Base-by-base conservation (phyloP, 192 early-diverging fungal genomes). In the Chytriomyces sp. region DNA sequence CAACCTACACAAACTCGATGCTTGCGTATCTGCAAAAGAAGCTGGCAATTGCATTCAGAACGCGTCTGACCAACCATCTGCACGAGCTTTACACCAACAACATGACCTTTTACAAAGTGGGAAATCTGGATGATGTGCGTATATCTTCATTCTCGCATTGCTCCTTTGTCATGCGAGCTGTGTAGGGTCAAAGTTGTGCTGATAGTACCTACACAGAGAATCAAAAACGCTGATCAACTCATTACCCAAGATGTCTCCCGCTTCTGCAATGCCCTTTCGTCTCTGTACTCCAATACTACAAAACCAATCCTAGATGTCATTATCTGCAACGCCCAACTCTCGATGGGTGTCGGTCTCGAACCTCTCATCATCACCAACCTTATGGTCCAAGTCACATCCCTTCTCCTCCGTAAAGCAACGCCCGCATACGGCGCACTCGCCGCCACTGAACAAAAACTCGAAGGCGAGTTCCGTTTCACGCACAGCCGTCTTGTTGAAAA, bases 351-450 rank as follows among this genome's bases (percentile, higher is more conserved):
- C 66, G 98, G 96, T 20, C 88, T 91, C 49, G 92, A 94, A 60
- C 91, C 93, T 50, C 83, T 96, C 48, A 94, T 98, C 79, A 89
- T 91, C 60, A 87, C 95, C 57, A 92, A 89, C 81, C 79, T 95
- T 6, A 83, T 95, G 57, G 89, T 97, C 59, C 92, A 96, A 64
- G 45, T 89, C 48, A 93, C 95, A 9, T 91, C 93, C 16, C 80
- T 87, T 45, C 87, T 95, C 47, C 81, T 99, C 67, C 89, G 96
- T 18, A 86, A 88, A 16, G 82, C 96, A 70, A 95, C 97, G 6
- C 98, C 98, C 50, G 94, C 97, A 3, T 99, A 98, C 82, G 97
- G 97, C 50, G 96, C 94, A 82, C 91, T 97, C 87, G 95, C 92
- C 1, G 97, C 95, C 6, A 90, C 94, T 77, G 95, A 98, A 81